Evolutionary conservation across 1,284 basidiomycete species (phyloP), one percentile per base, ranked within the genome.

Genomic region (Cryptococcus jaspeensis): DNA sequence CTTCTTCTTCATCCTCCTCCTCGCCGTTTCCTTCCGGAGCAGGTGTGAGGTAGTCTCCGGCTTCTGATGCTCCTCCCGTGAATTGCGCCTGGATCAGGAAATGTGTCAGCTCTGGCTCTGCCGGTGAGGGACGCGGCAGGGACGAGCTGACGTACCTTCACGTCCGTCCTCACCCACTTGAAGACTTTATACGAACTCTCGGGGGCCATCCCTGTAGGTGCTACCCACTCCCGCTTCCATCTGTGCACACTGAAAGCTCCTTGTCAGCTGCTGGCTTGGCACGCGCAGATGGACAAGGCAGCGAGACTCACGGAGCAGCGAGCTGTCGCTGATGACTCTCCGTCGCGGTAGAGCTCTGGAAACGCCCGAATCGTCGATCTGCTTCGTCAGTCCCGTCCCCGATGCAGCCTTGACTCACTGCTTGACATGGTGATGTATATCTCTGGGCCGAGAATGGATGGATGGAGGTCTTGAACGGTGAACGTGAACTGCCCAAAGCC

Each of bases 281-380:
- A 15, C 9, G 28, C 23, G 15, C 45, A 32, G 25, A 20, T 36
- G 16, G 22, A 50, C 8, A 15, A 22, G 16, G 22, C 28, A 22
- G 39, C 38, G 22, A 18, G 28, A 68, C 66, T 39, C 39, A 70
- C 66, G 69, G 69, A 12, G 66, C 64, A 9, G 62, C 59, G 42
- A 72, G 57, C 48, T 72, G 70, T 12, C 70, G 62, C 54, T 70
- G 68, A 53, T 65, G 67, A 23, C 60, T 59, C 56, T 72, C 70
- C n/a, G 53, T 60, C 12, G 64, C 62, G 11, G 65, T 59, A 42
- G 55, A 56, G 20, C 66, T 67, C 25, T 63, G 61, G 52, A 72
- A 72, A 16, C 70, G 62, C 15, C 70, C 70, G 35, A 47, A 58
- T 20, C 47, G 47, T 13, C 47, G 47, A 12, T 49, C 45, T 47